phyloP scores from a whole-genome alignment of 2,329 filamentous ascomycete species.

The Microthyrium microscopicum region DNA sequence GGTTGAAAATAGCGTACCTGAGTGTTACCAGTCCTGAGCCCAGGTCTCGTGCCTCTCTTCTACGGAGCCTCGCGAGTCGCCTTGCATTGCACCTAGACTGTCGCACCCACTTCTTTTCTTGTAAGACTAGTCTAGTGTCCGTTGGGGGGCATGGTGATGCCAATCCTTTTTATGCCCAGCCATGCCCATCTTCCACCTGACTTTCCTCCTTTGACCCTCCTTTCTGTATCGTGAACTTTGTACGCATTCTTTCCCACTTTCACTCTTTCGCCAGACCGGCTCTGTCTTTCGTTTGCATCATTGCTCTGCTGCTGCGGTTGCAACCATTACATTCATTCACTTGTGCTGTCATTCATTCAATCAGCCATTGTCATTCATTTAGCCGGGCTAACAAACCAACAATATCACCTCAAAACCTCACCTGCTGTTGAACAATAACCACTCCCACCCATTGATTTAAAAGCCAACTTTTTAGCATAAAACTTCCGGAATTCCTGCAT shows the following conservation, averaged over 20 bases:
- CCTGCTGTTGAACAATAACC: neutral
- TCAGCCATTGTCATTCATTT: neutral
- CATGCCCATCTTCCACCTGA: no score
- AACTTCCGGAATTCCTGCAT: neutral
- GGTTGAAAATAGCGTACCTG: no score
- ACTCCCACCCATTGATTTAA: no score
- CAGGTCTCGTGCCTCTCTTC: no score
- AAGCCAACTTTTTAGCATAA: no score
- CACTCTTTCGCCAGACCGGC: neutral
- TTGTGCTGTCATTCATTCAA: constrained; percentile 1
- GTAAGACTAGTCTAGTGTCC: no score
- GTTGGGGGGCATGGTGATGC: no score
- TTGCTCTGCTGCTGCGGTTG: neutral
- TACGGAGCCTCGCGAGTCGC: no score
- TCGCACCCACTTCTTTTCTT: no score
- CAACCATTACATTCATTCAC: neutral
- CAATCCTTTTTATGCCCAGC: no score
- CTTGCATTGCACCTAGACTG: no score
- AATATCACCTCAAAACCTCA: neutral
- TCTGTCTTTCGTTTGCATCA: constrained; percentile 1
- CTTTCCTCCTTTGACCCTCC: neutral
- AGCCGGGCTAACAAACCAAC: constrained; percentile 1
- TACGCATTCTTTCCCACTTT: neutral
- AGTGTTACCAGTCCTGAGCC: no score
- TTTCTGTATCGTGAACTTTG: neutral